Evolutionary conservation across 768 basidiomycete genomes (phyloP).

Genomic region (Lanmaoa rubissima): DNA sequence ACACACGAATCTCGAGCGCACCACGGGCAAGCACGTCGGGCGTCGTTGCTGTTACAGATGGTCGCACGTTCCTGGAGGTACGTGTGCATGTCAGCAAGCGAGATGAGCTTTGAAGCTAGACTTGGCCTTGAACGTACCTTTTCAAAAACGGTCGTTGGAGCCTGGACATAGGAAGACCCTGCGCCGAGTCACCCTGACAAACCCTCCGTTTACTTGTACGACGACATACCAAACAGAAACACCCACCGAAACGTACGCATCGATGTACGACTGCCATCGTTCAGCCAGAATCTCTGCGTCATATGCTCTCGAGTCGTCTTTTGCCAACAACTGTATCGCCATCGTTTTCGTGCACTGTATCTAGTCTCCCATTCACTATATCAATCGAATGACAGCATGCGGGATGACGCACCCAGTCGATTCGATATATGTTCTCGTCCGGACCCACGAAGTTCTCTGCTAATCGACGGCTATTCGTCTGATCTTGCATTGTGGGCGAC

Average conservation of each 20-base stretch:
- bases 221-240: not conserved
- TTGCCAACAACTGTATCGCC: constrained; percentile 74
- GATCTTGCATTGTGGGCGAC: constrained; percentile 66
- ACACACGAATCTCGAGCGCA: constrained; percentile 79
- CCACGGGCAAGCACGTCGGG: constrained; percentile 53
- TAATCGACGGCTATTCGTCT: constrained; percentile 61
- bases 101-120: not conserved
- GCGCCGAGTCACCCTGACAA: constrained; percentile 54
- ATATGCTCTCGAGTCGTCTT: constrained; percentile 72
- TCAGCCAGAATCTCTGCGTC: constrained; percentile 75
- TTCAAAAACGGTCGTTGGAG: constrained; percentile 62
- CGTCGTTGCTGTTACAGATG: constrained; percentile 21
- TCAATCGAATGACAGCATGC: not conserved
- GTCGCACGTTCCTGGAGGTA: constrained; percentile 20
- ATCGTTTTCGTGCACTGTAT: constrained; percentile 62
- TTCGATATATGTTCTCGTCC: constrained; percentile 76
- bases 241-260: constrained; percentile 68
- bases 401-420: constrained; percentile 65
- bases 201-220: not conserved
- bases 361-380: constrained; percentile 35
- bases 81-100: not conserved
- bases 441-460: constrained; percentile 70
- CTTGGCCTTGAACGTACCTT: constrained; percentile 42
- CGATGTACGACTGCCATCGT: constrained; percentile 78
- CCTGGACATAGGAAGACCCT: constrained; percentile 47